A percentile compares a stretch with the other conserved stretches of the same genome.
phyloP scores from a whole-genome alignment of 345 rosid genomes.

The Limnanthes douglasii region DNA sequence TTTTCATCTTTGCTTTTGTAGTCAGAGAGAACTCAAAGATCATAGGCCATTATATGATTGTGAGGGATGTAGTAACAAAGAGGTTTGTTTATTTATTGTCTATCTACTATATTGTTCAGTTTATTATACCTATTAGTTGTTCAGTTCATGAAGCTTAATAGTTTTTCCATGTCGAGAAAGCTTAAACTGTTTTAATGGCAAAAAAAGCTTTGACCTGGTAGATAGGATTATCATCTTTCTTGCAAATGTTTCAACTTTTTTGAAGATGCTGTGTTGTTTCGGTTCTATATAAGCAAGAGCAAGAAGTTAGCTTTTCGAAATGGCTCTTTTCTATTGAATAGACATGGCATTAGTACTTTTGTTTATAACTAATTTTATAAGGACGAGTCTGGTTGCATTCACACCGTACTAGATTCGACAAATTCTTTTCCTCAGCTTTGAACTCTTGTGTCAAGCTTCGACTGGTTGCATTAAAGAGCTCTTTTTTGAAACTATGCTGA shows the following conservation, averaged over 20 bases:
- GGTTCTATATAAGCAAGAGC: background rate
- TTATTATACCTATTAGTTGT: background rate
- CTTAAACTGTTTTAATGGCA: too few species aligned
- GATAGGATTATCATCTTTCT: background rate
- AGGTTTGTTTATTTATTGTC: constrained; percentile 25
- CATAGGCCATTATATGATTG: constrained; percentile 19
- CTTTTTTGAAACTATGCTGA: constrained; percentile 1
- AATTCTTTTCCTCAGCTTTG: background rate
- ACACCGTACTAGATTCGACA: background rate
- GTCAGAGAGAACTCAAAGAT: constrained; percentile 26
- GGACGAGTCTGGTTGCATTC: constrained; percentile 6
- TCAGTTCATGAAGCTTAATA: too few species aligned
- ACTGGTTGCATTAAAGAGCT: background rate
- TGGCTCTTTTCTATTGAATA: background rate
- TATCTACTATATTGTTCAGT: background rate
- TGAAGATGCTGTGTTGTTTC: background rate
- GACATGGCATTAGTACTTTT: background rate
- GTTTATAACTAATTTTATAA: background rate
- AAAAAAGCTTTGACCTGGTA: background rate
- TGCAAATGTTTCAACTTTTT: constrained; percentile 1
- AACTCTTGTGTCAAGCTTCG: background rate
- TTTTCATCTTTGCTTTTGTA: constrained; percentile 14
- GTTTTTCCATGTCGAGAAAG: too few species aligned
- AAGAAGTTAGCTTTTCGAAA: background rate
- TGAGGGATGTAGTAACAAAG: constrained; percentile 11